A percentile compares a stretch with the other conserved stretches of the same genome.
Conservation (phyloP, 805 yeast genomes). For the Priceomyces carsonii region DNA sequence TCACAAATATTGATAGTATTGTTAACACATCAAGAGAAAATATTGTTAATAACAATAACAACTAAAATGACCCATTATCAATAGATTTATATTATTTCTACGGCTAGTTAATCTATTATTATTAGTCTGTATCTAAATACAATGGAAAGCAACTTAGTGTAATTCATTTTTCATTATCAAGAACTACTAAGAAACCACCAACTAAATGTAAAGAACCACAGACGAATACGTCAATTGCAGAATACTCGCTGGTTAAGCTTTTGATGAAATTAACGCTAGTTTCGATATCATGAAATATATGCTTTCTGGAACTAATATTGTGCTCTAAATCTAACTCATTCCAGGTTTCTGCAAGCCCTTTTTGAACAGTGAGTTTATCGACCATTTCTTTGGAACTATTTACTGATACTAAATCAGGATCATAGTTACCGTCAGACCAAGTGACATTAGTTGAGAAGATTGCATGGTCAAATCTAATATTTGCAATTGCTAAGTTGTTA, state of each 20-base stretch:
- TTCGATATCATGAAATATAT: constrained; percentile 75
- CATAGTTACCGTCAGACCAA: constrained; percentile 79
- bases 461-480: constrained; percentile 65
- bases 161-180: constrained; percentile 56
- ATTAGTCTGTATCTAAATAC: too few relatives aligned
- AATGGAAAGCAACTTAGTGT: too few relatives aligned
- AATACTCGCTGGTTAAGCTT: constrained; percentile 39
- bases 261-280: constrained; percentile 60
- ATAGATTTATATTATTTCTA: constrained; percentile 6
- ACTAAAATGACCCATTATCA: constrained; percentile 6
- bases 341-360: constrained; percentile 73
- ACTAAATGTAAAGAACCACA: constrained; percentile 93
- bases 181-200: constrained; percentile 88
- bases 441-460: constrained; percentile 91
- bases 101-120: constrained; percentile 5
- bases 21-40: constrained; percentile 45
- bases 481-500: constrained; percentile 36
- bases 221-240: constrained; percentile 70
- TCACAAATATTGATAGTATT: constrained; percentile 41
- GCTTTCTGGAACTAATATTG: constrained; percentile 31
- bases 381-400: constrained; percentile 80
- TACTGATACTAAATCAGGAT: constrained; percentile 80
- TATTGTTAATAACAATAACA: constrained; percentile 29
- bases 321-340: constrained; percentile 32
- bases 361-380: constrained; percentile 80